These are phyloP conservation scores for Anisodus acutangulus DNA, from an alignment of 257 asterid genomes.

Conservation along the genomic window DNA sequence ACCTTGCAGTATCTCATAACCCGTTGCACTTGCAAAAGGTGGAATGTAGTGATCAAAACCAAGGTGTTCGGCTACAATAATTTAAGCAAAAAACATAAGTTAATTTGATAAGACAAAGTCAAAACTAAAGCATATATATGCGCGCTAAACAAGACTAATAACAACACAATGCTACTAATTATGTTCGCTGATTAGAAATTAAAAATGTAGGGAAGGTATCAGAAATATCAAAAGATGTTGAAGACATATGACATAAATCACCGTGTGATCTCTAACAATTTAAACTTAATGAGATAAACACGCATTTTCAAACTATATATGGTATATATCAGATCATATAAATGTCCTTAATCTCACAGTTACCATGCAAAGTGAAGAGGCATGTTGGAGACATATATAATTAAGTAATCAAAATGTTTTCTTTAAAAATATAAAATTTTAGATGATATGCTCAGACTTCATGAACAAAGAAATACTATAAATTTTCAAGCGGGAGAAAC, in stretches of 20 bases:
- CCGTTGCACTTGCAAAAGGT: constrained; percentile 19
- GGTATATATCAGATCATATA: not conserved
- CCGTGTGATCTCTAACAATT: not conserved
- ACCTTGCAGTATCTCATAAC: not conserved
- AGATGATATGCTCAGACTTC: not conserved
- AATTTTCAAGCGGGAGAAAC: not conserved
- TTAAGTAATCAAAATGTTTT: not conserved
- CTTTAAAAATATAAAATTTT: not conserved
- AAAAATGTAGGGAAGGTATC: not conserved
- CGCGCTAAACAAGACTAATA: not conserved
- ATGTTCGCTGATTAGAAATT: not conserved
- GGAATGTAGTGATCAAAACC: constrained; percentile 26
- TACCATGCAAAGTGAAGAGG: not conserved
- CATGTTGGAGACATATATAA: not conserved
- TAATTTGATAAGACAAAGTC: not conserved
- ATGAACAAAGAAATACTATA: not conserved
- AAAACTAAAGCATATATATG: not conserved
- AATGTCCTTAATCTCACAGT: not conserved
- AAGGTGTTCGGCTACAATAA: constrained; percentile 27
- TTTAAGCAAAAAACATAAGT: not conserved
- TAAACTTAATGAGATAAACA: no score
- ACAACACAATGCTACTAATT: not conserved
- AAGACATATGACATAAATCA: no score
- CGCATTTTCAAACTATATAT: not conserved
- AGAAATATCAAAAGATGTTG: no score